Base-by-base conservation (phyloP, 352 stramenopile genomes). In the Thraustochytrium striatum region DNA sequence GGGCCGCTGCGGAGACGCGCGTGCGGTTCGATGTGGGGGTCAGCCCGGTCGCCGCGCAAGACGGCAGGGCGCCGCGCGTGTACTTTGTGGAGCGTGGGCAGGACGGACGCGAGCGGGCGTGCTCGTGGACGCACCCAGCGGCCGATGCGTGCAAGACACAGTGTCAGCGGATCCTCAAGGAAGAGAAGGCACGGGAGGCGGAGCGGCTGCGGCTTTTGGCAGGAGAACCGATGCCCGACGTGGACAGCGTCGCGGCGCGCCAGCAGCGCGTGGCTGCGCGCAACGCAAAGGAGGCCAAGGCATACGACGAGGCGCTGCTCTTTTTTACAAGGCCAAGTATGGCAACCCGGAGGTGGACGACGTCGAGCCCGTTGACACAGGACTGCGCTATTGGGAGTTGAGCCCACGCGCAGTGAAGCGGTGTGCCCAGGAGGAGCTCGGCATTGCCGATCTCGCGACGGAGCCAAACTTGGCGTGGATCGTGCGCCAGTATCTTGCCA, bases 391-490 rank as follows among this genome's bases (percentile, higher is more conserved):
- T n/a, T n/a, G n/a, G n/a, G n/a, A n/a, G n/a, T n/a, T n/a, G n/a
- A n/a, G n/a, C n/a, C n/a, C n/a, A n/a, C n/a, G n/a, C n/a, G n/a
- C n/a, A n/a, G n/a, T n/a, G n/a, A n/a, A n/a, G n/a, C n/a, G n/a
- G n/a, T n/a, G n/a, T n/a, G n/a, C n/a, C n/a, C n/a, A n/a, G n/a
- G n/a, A n/a, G n/a, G n/a, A n/a, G n/a, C n/a, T n/a, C n/a, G n/a
- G 65, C 33, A 41, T 65, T 3, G 13, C 65, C 52, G 65, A 75
- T 0, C 21, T 75, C 3, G 25, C 32, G 9, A 36, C 39, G 19
- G 65, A 75, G 52, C 65, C 65, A 9, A 25, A 43, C 9, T 32
- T 75, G 5, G 65, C 65, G 19, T 75, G 65, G 65, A 41, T 61
- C 30, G 25, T 75, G 32, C 65, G 65, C 21, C 28, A 28, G 7